Percentiles rank a stretch among this genome's conserved stretches.
These are phyloP conservation scores for Petunia secreta DNA, from an alignment of 257 asterid species.

Conservation along the genomic window DNA sequence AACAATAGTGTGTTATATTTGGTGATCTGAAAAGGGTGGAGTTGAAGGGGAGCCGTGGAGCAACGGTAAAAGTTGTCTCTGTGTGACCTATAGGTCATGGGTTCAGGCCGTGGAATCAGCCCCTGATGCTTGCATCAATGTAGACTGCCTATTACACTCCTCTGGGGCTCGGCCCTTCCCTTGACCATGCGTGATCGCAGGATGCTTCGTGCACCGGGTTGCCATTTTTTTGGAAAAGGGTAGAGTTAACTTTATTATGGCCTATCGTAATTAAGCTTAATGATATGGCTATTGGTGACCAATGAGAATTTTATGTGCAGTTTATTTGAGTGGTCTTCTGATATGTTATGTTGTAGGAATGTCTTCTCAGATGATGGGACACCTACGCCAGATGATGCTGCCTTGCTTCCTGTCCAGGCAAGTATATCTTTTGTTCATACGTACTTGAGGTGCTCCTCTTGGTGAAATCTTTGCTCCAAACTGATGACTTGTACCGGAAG, in stretches of 20 bases:
- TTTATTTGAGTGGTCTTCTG: not conserved
- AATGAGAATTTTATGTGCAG: not conserved
- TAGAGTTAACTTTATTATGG: not conserved
- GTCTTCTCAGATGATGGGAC: conserved; percentile 80
- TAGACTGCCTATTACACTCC: no score
- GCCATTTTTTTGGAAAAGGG: not conserved
- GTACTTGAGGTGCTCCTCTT: conserved; percentile 23
- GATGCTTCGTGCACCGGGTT: no score
- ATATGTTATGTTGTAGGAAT: conserved; percentile 53
- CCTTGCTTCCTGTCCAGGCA: conserved; percentile 83
- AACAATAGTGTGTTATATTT: conserved; percentile 5
- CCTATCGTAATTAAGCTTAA: not conserved
- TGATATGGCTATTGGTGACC: not conserved
- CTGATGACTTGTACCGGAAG: not conserved
- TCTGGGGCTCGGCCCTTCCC: no score
- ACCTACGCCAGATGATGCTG: conserved; percentile 62
- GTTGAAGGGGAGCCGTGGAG: no score
- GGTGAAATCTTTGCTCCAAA: not conserved
- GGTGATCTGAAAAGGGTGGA: not conserved
- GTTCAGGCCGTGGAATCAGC: no score
- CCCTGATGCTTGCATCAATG: no score
- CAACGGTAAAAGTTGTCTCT: no score
- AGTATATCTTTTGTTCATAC: conserved; percentile 32
- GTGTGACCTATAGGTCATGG: no score
- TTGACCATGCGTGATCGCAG: no score